Evolutionary conservation across 129 eudicot genomes (phyloP), one percentile per base, ranked within the genome.

Genomic region (Pulicaria dysenterica): DNA sequence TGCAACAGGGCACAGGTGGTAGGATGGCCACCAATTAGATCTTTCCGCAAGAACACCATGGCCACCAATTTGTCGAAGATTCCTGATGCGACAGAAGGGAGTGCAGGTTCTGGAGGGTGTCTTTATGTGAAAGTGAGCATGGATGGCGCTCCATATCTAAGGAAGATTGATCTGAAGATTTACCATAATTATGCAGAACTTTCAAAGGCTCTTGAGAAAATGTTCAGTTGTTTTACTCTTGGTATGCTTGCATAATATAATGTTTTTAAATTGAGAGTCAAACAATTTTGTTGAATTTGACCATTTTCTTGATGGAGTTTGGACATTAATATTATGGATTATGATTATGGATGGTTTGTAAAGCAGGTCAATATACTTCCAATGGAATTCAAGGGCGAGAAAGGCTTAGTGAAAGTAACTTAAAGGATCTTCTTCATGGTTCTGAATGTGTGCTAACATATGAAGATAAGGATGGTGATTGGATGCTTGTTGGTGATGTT

Each of bases 401-500:
- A 57, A 85, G 78, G 38, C 89, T 85, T 51, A 84, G 86, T 16
- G 96, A 89, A 72, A 90, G 89, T 76, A 80, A 71, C 61, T 53
- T 83, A 49, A 83, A 73, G 70, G 97, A 94, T 76, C 83, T 85
- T 63, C 85, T 88, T 49, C 85, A 86, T 73, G 84, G 89, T 45
- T 86, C 96, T 58, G 97, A 95, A 49, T 90, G 82, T 60, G 99
- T 95, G 81, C 82, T 90, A 24, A 90, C 98, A 0, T 94, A 93
- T 75, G 98, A 93, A 85, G 98, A 93, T 74, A 93, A 93, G 79
- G 96, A 93, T 62, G 87, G 93, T 4, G 96, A 93, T 58, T 93
- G 98, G 98, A 93, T 93, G 98, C 95, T 93, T 64, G 98, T 90
- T 69, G 98, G 96, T 7, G 98, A 93, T 82, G 98, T 93, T 72